A percentile compares a stretch with the other conserved stretches of the same genome.
phyloP scores from a whole-genome alignment of 495 filamentous ascomycete genomes.

The Penicillium silybi region DNA sequence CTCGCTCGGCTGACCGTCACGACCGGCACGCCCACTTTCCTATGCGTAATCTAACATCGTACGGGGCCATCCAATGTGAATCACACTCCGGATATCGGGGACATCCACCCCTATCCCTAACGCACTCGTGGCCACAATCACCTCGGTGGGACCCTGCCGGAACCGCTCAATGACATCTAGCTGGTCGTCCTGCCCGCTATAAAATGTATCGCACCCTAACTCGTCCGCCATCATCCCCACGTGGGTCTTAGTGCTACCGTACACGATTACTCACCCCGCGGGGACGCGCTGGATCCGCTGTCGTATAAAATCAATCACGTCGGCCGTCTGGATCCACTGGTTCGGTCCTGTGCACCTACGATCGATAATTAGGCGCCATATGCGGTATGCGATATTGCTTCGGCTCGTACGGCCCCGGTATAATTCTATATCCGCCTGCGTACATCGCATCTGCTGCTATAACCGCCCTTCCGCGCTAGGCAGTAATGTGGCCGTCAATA shows the following conservation, averaged over 20 bases:
- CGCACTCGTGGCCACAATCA: slow-evolving; percentile 16
- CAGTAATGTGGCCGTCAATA: slow-evolving; percentile 21
- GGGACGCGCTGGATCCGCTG: too few species aligned
- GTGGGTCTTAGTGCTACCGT: not conserved
- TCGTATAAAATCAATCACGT: too few species aligned
- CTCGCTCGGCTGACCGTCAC: too few species aligned
- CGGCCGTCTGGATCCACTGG: not conserved
- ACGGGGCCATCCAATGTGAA: slow-evolving; percentile 10
- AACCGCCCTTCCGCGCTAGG: slow-evolving; percentile 4
- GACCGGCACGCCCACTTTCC: slow-evolving; percentile 15
- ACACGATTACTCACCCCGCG: slow-evolving; percentile 9
- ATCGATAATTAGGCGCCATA: not conserved
- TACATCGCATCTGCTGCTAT: not conserved
- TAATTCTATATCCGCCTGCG: not conserved
- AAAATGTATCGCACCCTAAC: slow-evolving; percentile 4
- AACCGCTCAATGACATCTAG: too few species aligned
- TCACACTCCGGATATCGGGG: slow-evolving; percentile 15
- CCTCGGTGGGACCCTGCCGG: too few species aligned
- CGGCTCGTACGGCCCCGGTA: too few species aligned
- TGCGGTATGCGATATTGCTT: not conserved
- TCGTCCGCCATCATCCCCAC: not conserved
- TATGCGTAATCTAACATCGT: slow-evolving; percentile 18
- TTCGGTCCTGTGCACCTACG: not conserved
- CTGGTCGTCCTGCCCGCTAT: not conserved
- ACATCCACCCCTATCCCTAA: slow-evolving; percentile 24